Base-by-base conservation (phyloP, 768 basidiomycete species). In the Favolaschia claudopus region DNA sequence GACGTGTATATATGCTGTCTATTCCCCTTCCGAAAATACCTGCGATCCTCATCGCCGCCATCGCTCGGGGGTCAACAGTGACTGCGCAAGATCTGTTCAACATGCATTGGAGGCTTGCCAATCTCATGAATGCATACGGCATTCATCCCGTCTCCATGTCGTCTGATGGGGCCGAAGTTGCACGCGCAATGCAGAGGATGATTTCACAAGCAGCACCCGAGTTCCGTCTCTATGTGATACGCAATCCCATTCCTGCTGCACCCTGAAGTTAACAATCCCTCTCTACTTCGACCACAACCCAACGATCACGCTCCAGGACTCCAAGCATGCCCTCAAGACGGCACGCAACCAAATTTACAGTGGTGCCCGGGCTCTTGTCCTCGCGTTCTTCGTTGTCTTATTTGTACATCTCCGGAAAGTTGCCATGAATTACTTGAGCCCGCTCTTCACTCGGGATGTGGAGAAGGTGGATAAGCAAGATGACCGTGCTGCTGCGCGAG, bases 381-480 rank as follows among this genome's bases (percentile, higher is more conserved):
- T 77, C 15, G 69, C 71, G 6, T 70, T 67, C 25, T 55, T 45
- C 19, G 27, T 51, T 4, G 63, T 63, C 5, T 34, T 62, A 8
- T 77, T 59, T 55, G 32, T 40, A 1, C 66, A 67, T 10, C 47
- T 72, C 7, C 60, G 37, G 3, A 31, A 65, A 5, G 31, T 76
- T 4, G 70, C 69, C 1, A 38, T 38, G 29, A 51, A 58, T 12
- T 46, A 51, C 3, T 52, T 44, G 13, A 47, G 54, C 3, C 69
- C 73, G 0, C 51, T 74, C 1, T 73, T 48, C 47, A 32, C 44
- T n/a, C 66, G 65, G 3, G 74, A 76, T 59, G 73, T 82, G 2
- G 71, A 76, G 17, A 74, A 74, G 42, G 28, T 79, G 0, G 78
- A 83, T 48, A 57, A 71, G 1, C 79, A 83, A 67, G 81, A 82